phyloP scores from a whole-genome alignment of 169 alveolate genomes.

The Ophryocystis elektroscirrha region DNA sequence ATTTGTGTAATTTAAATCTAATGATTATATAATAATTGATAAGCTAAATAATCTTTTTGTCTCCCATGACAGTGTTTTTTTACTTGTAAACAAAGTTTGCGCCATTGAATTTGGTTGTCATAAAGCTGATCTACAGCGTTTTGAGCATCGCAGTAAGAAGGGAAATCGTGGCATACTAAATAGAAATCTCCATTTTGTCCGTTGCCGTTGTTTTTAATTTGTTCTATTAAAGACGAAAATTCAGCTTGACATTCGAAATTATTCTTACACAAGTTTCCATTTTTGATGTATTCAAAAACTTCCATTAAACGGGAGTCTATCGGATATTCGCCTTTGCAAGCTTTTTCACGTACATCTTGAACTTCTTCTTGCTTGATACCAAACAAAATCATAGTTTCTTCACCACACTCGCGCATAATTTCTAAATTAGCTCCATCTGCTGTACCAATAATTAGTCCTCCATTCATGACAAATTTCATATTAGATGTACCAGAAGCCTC shows the following conservation, averaged over 20 bases:
- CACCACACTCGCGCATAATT: slow-evolving; percentile 66
- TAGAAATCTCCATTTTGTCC: slow-evolving; percentile 53
- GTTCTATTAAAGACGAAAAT: slow-evolving; percentile 23
- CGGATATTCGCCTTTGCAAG: slow-evolving; percentile 49
- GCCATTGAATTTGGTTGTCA: slow-evolving; percentile 45
- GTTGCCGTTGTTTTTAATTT: slow-evolving; percentile 32
- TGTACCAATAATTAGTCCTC: slow-evolving; percentile 71
- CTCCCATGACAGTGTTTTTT: too few relatives aligned
- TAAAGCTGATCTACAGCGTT: slow-evolving; percentile 51
- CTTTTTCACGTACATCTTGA: slow-evolving; percentile 37
- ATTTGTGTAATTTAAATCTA: slow-evolving; percentile 3
- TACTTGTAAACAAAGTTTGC: too few relatives aligned
- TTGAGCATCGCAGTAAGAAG: slow-evolving; percentile 53
- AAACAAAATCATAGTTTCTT: slow-evolving; percentile 65
- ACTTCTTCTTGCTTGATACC: slow-evolving; percentile 61
- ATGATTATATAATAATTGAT: too few relatives aligned
- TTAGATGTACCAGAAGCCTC: slow-evolving; percentile 82
- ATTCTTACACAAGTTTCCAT: slow-evolving; percentile 46
- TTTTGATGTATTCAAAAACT: slow-evolving; percentile 52
- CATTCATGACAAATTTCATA: slow-evolving; percentile 84
- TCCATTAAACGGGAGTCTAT: slow-evolving; percentile 45
- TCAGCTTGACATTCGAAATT: slow-evolving; percentile 31
- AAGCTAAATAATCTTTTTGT: too few relatives aligned
- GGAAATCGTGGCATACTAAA: slow-evolving; percentile 50
- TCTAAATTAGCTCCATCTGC: slow-evolving; percentile 86